Conservation (phyloP, 2,329 filamentous ascomycete species). For the Talaromyces sp. region DNA sequence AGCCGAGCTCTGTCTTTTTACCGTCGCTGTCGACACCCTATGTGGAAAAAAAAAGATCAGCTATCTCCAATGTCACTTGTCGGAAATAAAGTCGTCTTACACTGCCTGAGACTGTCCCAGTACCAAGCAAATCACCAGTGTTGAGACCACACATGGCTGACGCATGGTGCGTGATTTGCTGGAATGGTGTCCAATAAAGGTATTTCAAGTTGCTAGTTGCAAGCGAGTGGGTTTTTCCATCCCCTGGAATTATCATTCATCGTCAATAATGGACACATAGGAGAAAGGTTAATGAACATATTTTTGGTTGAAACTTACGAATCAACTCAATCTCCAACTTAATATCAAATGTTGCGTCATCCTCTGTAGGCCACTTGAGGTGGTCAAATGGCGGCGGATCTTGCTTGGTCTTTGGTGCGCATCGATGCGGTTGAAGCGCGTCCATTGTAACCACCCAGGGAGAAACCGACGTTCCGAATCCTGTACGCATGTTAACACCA, state of each 20-base stretch:
- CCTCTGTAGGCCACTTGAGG: not conserved
- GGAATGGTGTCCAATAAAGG: conserved; percentile 23
- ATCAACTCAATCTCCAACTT: not conserved
- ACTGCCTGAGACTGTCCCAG: conserved; percentile 21
- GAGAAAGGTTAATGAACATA: no score
- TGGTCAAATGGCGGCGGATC: not conserved
- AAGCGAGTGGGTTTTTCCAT: not conserved
- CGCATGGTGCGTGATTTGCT: conserved; percentile 27
- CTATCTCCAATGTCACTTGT: not conserved
- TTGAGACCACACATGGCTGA: conserved; percentile 22
- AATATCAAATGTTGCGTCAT: not conserved
- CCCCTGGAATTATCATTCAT: not conserved
- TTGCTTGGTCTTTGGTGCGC: not conserved
- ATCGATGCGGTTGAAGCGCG: conserved; percentile 40
- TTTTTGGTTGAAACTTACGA: not conserved
- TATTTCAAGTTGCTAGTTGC: not conserved
- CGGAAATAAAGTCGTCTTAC: not conserved
- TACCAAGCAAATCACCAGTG: conserved; percentile 27
- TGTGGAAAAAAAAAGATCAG: not conserved
- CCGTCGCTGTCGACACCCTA: not conserved
- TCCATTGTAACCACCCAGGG: conserved; percentile 60
- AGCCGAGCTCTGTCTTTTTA: not conserved
- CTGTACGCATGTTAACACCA: conserved; percentile 14
- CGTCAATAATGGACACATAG: not conserved
- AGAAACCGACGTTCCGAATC: conserved; percentile 55